Conservation (phyloP, 2,329 filamentous ascomycete species). For the Trichoderma citrinoviride region DNA sequence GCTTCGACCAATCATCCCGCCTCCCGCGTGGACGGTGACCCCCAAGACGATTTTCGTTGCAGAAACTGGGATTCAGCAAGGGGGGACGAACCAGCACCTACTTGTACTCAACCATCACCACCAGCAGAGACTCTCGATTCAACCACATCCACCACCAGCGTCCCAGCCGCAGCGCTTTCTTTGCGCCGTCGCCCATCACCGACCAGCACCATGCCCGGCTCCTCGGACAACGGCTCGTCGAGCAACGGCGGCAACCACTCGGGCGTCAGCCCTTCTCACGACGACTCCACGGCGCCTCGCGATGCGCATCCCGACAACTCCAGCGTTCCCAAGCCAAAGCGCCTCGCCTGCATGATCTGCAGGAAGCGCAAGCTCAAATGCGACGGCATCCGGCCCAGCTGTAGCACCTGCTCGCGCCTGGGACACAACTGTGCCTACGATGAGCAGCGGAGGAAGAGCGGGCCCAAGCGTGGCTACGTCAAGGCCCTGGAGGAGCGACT, state of each 20-base stretch:
- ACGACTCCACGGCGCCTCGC: conserved; percentile 37
- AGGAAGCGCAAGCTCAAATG: conserved; percentile 89
- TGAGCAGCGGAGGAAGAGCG: conserved; percentile 89
- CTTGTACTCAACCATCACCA: neutral
- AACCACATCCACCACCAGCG: neutral
- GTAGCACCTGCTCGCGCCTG: conserved; percentile 83
- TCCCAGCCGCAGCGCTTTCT: neutral
- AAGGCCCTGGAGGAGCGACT: conserved; percentile 90
- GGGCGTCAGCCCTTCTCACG: conserved; percentile 34
- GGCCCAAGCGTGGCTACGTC: conserved; percentile 90
- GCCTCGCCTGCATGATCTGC: conserved; percentile 92
- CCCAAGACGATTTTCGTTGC: neutral
- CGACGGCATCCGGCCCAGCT: conserved; percentile 79
- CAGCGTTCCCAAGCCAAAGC: conserved; percentile 75
- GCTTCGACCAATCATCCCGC: neutral
- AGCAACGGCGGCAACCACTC: conserved; percentile 35
- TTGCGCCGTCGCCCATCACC: neutral
- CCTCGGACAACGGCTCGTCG: conserved; percentile 37
- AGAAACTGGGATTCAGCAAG: neutral
- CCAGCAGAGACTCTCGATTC: neutral
- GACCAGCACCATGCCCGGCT: conserved; percentile 35
- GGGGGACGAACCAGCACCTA: neutral
- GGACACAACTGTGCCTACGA: conserved; percentile 88
- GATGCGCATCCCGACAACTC: conserved; percentile 51
- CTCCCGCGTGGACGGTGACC: neutral